Evolutionary conservation across 2,329 filamentous ascomycete species (phyloP).

Genomic region (Hypomyces perniciosus): DNA sequence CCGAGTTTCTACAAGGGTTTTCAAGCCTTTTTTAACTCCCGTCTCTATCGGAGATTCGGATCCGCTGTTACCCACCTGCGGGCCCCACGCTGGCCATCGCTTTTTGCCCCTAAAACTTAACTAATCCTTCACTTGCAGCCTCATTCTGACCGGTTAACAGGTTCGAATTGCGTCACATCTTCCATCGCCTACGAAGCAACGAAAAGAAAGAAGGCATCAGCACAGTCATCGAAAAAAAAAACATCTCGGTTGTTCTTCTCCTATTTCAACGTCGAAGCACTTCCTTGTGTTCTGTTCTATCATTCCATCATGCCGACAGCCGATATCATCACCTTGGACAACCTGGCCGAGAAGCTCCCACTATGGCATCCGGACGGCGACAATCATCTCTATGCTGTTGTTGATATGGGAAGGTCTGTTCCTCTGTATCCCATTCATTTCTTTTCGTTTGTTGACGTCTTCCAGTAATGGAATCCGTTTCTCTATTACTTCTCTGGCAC

Average conservation of each 20-base stretch:
- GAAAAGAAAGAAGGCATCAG: too few relatives aligned
- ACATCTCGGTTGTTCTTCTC: too few relatives aligned
- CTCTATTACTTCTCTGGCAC: conserved; percentile 76
- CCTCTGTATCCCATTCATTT: conserved; percentile 5
- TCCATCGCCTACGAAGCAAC: too few relatives aligned
- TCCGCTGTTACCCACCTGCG: conserved; percentile 4
- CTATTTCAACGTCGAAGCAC: too few relatives aligned
- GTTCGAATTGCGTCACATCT: neutral
- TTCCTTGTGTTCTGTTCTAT: too few relatives aligned
- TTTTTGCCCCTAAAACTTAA: conserved; percentile 4
- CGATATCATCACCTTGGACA: conserved; percentile 46
- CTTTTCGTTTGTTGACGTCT: conserved; percentile 7
- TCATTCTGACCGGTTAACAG: conserved; percentile 7
- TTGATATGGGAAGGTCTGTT: conserved; percentile 54
- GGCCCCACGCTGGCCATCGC: conserved; percentile 9
- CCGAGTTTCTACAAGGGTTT: neutral
- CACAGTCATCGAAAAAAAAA: too few relatives aligned
- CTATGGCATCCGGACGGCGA: conserved; percentile 40
- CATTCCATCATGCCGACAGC: conserved; percentile 25
- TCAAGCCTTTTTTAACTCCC: neutral
- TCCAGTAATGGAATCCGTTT: conserved; percentile 85
- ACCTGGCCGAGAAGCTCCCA: conserved; percentile 43
- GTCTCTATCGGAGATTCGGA: conserved; percentile 10
- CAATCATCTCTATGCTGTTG: conserved; percentile 49
- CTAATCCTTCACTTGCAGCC: neutral